Evolutionary conservation across 352 stramenopile species (phyloP), one percentile per base, ranked within the genome.

Genomic region (Aphanomyces stellatus): DNA sequence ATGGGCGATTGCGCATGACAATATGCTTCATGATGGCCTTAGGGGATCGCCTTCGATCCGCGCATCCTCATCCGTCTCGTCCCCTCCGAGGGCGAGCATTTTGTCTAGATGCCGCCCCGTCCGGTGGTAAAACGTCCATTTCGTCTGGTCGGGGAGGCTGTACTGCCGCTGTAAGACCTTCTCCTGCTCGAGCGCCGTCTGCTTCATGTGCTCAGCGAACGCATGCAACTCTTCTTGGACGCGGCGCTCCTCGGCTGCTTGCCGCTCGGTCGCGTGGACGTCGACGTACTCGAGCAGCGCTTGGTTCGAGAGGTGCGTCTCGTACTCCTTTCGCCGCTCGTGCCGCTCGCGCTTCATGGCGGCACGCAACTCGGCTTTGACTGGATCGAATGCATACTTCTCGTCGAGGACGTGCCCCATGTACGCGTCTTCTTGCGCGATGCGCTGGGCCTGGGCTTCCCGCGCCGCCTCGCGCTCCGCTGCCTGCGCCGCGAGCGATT

Each of bases 401-500:
- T 25, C 46, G 4, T 57, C 22, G 3, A 17, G 40, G 11, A 11
- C 27, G 19, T 59, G n/a, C 19, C 10, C 41, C 31, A 37, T 17
- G 17, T 43, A 37, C 2, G 10, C 8, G n/a, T 22, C 22, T 2
- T 27, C 17, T n/a, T 25, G 24, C 8, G 22, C 27, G 13, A 49
- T 33, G n/a, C 10, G 28, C 28, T 22, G 31, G 19, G 24, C 25
- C 7, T 33, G 22, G 49, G 30, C 34, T 15, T 57, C 41, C 22
- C 60, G n/a, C n/a, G 33, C 11, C n/a, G 43, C 60, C 42, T 19
- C 35, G 4, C 6, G 34, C n/a, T n/a, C 59, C 35, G 41, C 46
- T 48, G 57, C 78, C 22, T 71, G 27, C 4, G 71, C 51, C 11
- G 77, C 73, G 15, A 79, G 74, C 27, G 75, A 56, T 1, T 73